Percentiles rank a stretch among this genome's conserved stretches.
Evolutionary conservation across 352 stramenopile species (phyloP).

Genomic region (Globisporangium solare): DNA sequence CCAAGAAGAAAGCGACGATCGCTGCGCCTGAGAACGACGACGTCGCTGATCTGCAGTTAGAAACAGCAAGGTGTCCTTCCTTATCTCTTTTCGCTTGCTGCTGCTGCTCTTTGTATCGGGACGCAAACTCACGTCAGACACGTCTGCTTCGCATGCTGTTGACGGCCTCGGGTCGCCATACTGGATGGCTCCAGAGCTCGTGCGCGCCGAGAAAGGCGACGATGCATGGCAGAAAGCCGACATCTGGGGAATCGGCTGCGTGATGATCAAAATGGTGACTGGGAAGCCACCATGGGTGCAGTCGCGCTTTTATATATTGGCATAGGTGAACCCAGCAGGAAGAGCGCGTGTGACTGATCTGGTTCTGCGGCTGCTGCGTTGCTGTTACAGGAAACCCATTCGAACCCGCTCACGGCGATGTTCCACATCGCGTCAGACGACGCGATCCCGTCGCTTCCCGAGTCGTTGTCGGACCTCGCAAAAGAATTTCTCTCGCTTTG

Average conservation of each 20-base stretch:
- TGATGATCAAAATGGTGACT: constrained; percentile 88
- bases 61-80: constrained; percentile 14
- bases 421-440: constrained; percentile 76
- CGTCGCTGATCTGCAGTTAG: neutral
- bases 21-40: constrained; percentile 11
- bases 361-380: neutral
- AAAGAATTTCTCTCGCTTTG: constrained; percentile 49
- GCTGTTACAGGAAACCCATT: constrained; percentile 52
- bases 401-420: constrained; percentile 76
- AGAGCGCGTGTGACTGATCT: neutral
- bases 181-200: constrained; percentile 95
- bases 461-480: constrained; percentile 28
- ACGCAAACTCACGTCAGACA: too few species aligned
- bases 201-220: constrained; percentile 66
- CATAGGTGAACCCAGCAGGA: too few species aligned
- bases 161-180: constrained; percentile 79
- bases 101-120: constrained; percentile 7
- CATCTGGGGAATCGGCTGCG: constrained; percentile 89
- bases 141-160: neutral
- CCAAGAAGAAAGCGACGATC: constrained; percentile 28
- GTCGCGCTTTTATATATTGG: too few species aligned
- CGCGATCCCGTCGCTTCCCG: constrained; percentile 41
- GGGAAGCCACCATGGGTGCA: constrained; percentile 84
- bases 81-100: neutral
- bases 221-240: constrained; percentile 87